These are phyloP conservation scores for Cryptosporidium ryanae DNA, from an alignment of 169 alveolate genomes.

Conservation along the genomic window DNA sequence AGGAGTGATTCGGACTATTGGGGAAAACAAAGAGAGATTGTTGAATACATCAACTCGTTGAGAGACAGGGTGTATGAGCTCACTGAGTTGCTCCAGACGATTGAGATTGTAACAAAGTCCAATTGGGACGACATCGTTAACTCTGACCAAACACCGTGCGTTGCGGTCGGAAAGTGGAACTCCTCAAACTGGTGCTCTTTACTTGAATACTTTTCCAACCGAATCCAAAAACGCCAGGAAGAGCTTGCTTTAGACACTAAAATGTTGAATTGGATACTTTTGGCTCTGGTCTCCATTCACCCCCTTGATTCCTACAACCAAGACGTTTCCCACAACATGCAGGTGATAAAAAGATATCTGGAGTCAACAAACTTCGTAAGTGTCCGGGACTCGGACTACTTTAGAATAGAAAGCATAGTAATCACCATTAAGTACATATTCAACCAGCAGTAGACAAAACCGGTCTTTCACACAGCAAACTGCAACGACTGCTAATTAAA, in stretches of 20 bases:
- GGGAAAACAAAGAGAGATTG: conserved; percentile 1
- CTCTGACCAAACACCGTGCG: conserved; percentile 4
- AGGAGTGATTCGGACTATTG: conserved; percentile 21
- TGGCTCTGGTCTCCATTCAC: conserved; percentile 34
- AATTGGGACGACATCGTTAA: conserved; percentile 23
- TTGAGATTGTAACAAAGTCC: conserved; percentile 8
- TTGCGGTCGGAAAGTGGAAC: conserved; percentile 58
- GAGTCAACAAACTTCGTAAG: conserved; percentile 17
- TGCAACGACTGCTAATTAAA: too few species aligned
- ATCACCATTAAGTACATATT: conserved; percentile 48
- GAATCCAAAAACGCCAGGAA: neutral
- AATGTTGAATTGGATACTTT: conserved; percentile 12
- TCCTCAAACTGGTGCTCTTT: conserved; percentile 55
- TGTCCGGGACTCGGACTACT: neutral
- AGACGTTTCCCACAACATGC: conserved; percentile 45
- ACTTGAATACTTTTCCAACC: conserved; percentile 33
- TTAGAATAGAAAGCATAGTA: conserved; percentile 37
- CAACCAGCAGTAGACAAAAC: conserved; percentile 10
- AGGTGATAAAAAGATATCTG: conserved; percentile 39
- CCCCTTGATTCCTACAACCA: conserved; percentile 34
- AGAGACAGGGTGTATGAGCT: neutral
- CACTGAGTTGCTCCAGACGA: conserved; percentile 10
- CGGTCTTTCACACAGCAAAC: too few species aligned
- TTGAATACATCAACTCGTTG: conserved; percentile 8
- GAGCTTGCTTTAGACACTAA: neutral